A percentile compares a stretch with the other conserved stretches of the same genome.
Conservation (phyloP, 2,329 filamentous ascomycete species). For the Tolypocladium nubicola region DNA sequence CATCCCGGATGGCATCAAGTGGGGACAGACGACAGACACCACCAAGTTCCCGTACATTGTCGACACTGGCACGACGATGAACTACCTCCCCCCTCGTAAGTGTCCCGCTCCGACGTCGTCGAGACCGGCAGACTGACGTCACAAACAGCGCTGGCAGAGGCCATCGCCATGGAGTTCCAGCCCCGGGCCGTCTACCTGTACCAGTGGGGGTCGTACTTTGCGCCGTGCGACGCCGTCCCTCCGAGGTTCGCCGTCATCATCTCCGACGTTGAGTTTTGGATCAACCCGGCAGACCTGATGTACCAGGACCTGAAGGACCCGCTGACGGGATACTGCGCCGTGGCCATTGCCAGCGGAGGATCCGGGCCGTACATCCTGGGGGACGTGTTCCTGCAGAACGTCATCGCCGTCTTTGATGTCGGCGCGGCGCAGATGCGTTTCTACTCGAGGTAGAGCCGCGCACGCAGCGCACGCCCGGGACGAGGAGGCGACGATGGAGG, state of each 20-base stretch:
- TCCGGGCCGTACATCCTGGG: conserved; percentile 38
- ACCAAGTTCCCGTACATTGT: conserved; percentile 38
- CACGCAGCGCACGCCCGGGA: background rate
- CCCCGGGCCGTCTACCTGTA: conserved; percentile 35
- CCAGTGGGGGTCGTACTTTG: conserved; percentile 38
- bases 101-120: background rate
- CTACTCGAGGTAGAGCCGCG: conserved; percentile 16
- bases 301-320: conserved; percentile 32
- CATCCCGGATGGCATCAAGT: conserved; percentile 36
- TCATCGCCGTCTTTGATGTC: conserved; percentile 37
- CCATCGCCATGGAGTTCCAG: conserved; percentile 34
- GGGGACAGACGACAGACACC: conserved; percentile 28
- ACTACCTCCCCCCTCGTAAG: conserved; percentile 38
- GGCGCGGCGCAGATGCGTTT: conserved; percentile 35
- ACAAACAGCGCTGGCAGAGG: conserved; percentile 30
- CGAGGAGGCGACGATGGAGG: background rate
- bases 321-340: conserved; percentile 35
- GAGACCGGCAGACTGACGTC: background rate
- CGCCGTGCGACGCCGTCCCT: conserved; percentile 33
- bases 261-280: conserved; percentile 29
- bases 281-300: conserved; percentile 38
- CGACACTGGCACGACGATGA: conserved; percentile 41
- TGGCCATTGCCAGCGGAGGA: conserved; percentile 33
- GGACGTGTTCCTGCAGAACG: conserved; percentile 39
- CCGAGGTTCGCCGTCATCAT: conserved; percentile 35